Evolutionary conservation across 306 rosid genomes (phyloP), one percentile per base, ranked within the genome.

Genomic region (Begonia peltatifolia): DNA sequence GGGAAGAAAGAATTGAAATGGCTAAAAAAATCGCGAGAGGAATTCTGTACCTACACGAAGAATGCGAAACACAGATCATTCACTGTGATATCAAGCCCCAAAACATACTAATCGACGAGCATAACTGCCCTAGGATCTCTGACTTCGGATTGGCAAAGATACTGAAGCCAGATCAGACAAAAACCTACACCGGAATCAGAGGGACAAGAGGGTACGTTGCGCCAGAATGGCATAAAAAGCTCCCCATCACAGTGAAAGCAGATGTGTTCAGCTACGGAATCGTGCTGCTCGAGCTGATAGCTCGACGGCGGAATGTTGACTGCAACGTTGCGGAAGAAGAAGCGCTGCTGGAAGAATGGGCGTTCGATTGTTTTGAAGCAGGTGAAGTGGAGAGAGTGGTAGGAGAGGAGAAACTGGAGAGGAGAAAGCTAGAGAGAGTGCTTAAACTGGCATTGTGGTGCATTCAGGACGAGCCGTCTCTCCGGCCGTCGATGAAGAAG

Each of bases 61-160:
- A 64, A 22, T 70, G 66, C 6, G 48, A 44, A 44, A 44, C 48
- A 10, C 60, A 63, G 13, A 69, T 69, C 36, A 69, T 69, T 17
- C 69, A 69, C 10, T 69, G 69, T 15, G 74, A 69, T 13, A 30
- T 69, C 12, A 69, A 69, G 42, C 74, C 74, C 11, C 74, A 69
- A 14, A 69, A 69, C 60, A 63, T 69, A 52, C 65, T 69, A 12
- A 54, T 69, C 17, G 69, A 69, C 57, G 61, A 63, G 15, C 4
- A 53, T 1, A 25, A 50, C 1, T 41, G 61, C 10, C 17, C 74
- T 3, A 63, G 54, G 22, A 63, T 69, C 5, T 48, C 74, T 0
- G 62, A 63, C 9, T 69, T 69, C 4, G 74, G 69, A 35, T 48
- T 69, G 58, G 53, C 74, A 9, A 69, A 69, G 69, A 30, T 70